Evolutionary conservation across 1,284 basidiomycete species (phyloP).

Genomic region (Cryptococcus maquisensis): DNA sequence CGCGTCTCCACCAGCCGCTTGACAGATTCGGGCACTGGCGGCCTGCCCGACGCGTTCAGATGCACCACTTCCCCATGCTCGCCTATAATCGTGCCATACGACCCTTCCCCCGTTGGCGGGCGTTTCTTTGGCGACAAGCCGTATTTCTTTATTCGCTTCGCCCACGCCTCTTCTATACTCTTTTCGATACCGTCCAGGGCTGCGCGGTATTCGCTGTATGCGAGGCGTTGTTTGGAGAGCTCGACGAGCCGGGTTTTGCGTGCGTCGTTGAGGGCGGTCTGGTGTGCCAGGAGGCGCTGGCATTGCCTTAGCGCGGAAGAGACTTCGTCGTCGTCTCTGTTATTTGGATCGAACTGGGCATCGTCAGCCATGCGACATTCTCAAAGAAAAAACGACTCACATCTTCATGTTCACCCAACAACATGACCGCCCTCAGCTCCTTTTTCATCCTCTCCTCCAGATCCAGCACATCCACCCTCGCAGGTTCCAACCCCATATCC

Average conservation of each 20-base stretch:
- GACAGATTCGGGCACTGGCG: conserved; percentile 65
- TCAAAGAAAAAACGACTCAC: conserved; percentile 35
- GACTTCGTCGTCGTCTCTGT: conserved; percentile 86
- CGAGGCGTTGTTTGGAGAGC: conserved; percentile 81
- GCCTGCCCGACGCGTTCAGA: conserved; percentile 52
- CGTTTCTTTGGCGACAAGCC: conserved; percentile 67
- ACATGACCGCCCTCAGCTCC: conserved; percentile 54
- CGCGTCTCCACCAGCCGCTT: conserved; percentile 66
- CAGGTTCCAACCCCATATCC: conserved; percentile 14
- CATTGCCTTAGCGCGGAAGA: conserved; percentile 82
- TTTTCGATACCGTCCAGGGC: conserved; percentile 75
- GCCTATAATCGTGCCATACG: not conserved
- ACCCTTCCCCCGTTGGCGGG: conserved; percentile 43
- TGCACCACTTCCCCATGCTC: not conserved
- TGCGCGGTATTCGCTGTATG: conserved; percentile 81
- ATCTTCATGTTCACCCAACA: conserved; percentile 53
- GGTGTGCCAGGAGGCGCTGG: conserved; percentile 72
- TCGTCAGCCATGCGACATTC: not conserved
- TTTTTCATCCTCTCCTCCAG: conserved; percentile 55
- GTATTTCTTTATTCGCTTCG: conserved; percentile 50
- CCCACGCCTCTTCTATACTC: conserved; percentile 58
- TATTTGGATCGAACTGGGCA: conserved; percentile 65
- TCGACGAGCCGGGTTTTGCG: conserved; percentile 69
- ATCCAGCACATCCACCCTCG: conserved; percentile 51
- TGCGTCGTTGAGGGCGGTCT: conserved; percentile 74